Evolutionary conservation across 2,329 filamentous ascomycete genomes (phyloP).

Genomic region (Coniochaeta sp.): DNA sequence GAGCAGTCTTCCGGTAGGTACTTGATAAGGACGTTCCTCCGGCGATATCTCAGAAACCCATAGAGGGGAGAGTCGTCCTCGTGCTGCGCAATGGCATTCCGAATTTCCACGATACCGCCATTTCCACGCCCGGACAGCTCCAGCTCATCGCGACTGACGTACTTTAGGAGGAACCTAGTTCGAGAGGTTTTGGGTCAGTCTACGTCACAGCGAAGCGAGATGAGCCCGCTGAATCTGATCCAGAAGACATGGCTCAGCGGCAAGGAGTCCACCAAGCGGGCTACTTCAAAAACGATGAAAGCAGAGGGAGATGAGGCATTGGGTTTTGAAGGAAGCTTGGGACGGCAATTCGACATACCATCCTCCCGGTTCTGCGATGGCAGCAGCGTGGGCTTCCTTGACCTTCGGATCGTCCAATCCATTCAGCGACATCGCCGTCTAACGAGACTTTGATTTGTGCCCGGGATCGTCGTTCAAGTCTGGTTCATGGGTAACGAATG

Average conservation of each 20-base stretch:
- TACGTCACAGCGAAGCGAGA: slow-evolving; percentile 2
- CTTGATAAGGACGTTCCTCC: slow-evolving; percentile 86
- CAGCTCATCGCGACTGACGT: slow-evolving; percentile 81
- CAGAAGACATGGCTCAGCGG: not conserved
- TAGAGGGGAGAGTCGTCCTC: slow-evolving; percentile 84
- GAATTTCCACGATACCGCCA: slow-evolving; percentile 78
- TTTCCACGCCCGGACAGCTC: slow-evolving; percentile 69
- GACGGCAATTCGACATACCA: slow-evolving; percentile 56
- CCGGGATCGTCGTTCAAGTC: slow-evolving; percentile 1
- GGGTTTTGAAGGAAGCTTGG: not conserved
- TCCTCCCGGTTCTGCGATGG: slow-evolving; percentile 78
- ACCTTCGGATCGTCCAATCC: slow-evolving; percentile 78
- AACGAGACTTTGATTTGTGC: slow-evolving; percentile 6
- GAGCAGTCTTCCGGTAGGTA: slow-evolving; percentile 89
- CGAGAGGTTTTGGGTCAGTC: not conserved
- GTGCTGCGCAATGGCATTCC: slow-evolving; percentile 69
- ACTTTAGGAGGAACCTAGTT: slow-evolving; percentile 90
- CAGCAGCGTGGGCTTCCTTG: slow-evolving; percentile 76
- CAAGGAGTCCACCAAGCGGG: not conserved
- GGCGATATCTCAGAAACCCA: slow-evolving; percentile 82
- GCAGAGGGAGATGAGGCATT: not conserved
- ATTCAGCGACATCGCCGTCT: slow-evolving; percentile 78
- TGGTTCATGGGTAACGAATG: not conserved
- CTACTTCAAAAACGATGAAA: not conserved
- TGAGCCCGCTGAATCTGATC: not conserved